phyloP scores from a whole-genome alignment of 768 basidiomycete species.

The Cytidiella melzeri region DNA sequence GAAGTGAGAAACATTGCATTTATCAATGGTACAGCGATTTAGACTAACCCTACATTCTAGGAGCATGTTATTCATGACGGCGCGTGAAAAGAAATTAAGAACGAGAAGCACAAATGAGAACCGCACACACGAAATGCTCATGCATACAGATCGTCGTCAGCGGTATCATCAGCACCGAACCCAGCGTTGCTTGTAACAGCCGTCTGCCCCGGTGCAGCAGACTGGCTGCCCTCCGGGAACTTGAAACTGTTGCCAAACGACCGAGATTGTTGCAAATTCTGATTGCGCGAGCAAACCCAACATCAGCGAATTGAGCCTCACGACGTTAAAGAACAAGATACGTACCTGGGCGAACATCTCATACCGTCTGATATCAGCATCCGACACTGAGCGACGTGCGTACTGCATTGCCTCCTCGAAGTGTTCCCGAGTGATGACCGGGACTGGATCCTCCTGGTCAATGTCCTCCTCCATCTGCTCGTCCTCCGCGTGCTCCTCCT shows the following conservation, averaged over 20 bases:
- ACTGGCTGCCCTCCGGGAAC: conserved; percentile 78
- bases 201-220: conserved; percentile 27
- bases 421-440: conserved; percentile 85
- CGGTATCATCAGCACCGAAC: conserved; percentile 71
- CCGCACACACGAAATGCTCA: conserved; percentile 24
- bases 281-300: conserved; percentile 2
- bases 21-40: neutral
- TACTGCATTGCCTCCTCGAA: conserved; percentile 99
- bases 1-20: neutral
- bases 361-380: conserved; percentile 94
- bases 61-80: neutral
- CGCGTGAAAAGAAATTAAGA: conserved; percentile 1
- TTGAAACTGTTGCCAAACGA: conserved; percentile 95
- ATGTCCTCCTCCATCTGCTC: conserved; percentile 63
- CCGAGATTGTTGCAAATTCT: conserved; percentile 89
- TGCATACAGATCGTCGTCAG: conserved; percentile 90
- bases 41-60: neutral
- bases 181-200: conserved; percentile 60
- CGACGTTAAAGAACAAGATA: conserved; percentile 5
- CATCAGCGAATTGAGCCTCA: neutral
- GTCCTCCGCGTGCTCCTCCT: conserved; percentile 72
- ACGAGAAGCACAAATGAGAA: no score
- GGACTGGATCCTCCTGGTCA: conserved; percentile 83
- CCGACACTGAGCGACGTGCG: conserved; percentile 94
- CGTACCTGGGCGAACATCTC: conserved; percentile 94